A percentile compares a stretch with the other conserved stretches of the same genome.
Evolutionary conservation across 192 early-diverging fungal species (phyloP).

Genomic region (Coemansia sp.): DNA sequence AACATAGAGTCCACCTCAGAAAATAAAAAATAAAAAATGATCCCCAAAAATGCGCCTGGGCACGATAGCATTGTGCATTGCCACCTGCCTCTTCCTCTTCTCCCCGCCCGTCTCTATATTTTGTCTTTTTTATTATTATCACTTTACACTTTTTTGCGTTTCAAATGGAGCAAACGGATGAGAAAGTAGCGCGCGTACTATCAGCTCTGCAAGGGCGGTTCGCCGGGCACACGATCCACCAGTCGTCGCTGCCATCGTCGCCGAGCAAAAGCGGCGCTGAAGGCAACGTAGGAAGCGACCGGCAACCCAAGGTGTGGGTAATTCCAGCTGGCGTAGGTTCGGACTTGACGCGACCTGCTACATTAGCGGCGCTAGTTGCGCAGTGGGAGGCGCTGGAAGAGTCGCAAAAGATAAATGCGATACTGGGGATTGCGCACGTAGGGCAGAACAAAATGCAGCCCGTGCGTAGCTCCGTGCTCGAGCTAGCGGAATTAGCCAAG

Average conservation of each 20-base stretch:
- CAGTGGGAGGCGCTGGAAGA: constrained; percentile 43
- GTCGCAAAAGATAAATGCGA: constrained; percentile 39
- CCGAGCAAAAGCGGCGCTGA: neutral
- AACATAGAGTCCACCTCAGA: no score
- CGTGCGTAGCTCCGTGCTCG: constrained; percentile 19
- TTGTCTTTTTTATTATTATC: neutral
- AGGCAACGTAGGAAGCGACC: neutral
- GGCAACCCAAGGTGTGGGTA: constrained; percentile 3
- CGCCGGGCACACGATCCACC: constrained; percentile 1
- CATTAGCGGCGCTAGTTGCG: constrained; percentile 18
- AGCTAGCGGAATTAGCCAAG: constrained; percentile 27
- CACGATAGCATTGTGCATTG: neutral
- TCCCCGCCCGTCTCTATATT: neutral
- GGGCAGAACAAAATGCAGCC: constrained; percentile 29
- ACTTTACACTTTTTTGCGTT: neutral
- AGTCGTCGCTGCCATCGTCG: constrained; percentile 1
- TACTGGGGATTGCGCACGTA: constrained; percentile 46
- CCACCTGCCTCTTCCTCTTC: neutral
- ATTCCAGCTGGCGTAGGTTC: constrained; percentile 42
- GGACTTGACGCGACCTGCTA: constrained; percentile 30
- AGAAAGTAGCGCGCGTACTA: neutral
- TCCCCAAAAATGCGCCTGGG: constrained; percentile 2
- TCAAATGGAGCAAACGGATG: neutral
- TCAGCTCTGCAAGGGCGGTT: constrained; percentile 9
- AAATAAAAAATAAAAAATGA: neutral